Percentiles rank a stretch among this genome's conserved stretches.
These are phyloP conservation scores for Lumnitzera racemosa DNA, from an alignment of 345 rosid genomes.

Conservation along the genomic window DNA sequence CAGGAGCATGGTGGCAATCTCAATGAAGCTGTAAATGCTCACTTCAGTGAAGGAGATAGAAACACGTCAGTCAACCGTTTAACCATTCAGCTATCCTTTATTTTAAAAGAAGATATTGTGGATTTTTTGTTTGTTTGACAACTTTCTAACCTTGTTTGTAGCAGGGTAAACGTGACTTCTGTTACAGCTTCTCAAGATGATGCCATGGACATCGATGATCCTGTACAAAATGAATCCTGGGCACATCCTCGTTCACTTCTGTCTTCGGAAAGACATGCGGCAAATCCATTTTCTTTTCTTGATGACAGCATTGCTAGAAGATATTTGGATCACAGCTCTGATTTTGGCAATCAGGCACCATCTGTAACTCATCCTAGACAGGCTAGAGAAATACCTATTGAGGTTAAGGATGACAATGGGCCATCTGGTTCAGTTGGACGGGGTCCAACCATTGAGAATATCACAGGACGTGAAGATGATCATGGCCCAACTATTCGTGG, in stretches of 20 bases:
- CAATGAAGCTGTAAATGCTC: constrained; percentile 89
- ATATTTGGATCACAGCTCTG: constrained; percentile 33
- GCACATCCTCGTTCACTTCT: constrained; percentile 29
- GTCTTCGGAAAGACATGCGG: constrained; percentile 23
- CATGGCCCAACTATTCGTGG: constrained; percentile 43
- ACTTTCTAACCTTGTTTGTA: not conserved
- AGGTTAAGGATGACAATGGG: constrained; percentile 53
- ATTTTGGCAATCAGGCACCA: constrained; percentile 35
- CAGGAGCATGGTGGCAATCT: constrained; percentile 93
- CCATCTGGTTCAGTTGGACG: constrained; percentile 41
- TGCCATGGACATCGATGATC: constrained; percentile 85
- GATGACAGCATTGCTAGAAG: constrained; percentile 40
- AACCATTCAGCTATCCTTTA: not conserved
- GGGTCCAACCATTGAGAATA: constrained; percentile 69
- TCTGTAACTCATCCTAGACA: constrained; percentile 77
- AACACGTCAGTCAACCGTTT: constrained; percentile 30
- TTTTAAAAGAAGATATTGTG: not conserved
- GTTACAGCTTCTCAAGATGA: constrained; percentile 41
- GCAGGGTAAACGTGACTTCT: constrained; percentile 18
- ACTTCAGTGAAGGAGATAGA: constrained; percentile 81
- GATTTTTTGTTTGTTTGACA: not conserved
- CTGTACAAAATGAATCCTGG: constrained; percentile 27
- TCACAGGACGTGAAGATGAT: constrained; percentile 48
- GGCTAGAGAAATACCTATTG: constrained; percentile 84
- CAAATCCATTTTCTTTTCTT: constrained; percentile 34